Evolutionary conservation across 306 rosid genomes (phyloP).

Genomic region (Lathyrus tuberosus): DNA sequence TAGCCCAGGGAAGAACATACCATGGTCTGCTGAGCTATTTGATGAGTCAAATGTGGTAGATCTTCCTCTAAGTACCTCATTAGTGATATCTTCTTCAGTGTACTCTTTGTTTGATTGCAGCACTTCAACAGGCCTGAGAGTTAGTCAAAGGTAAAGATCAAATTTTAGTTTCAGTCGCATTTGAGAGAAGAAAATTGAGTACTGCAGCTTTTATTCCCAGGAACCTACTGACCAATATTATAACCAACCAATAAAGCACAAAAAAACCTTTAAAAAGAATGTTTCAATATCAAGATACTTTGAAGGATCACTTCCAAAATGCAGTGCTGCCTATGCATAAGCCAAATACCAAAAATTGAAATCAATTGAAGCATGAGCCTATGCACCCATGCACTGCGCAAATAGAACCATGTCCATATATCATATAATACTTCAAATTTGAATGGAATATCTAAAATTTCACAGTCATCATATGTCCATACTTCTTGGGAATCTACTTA

Average conservation of each 20-base stretch:
- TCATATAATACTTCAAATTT: neutral
- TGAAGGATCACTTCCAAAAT: constrained; percentile 6
- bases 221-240: neutral
- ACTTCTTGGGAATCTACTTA: neutral
- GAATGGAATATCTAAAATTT: neutral
- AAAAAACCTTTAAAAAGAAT: neutral
- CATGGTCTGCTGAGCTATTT: constrained; percentile 52
- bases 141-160: constrained; percentile 4
- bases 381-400: neutral
- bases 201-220: neutral
- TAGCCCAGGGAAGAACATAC: constrained; percentile 73
- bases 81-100: constrained; percentile 81
- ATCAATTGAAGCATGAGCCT: neutral
- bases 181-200: constrained; percentile 12
- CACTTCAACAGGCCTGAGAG: constrained; percentile 76
- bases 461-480: neutral
- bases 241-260: constrained; percentile 21
- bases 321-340: neutral
- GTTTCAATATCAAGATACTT: constrained; percentile 7
- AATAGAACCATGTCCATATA: neutral
- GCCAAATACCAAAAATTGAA: neutral
- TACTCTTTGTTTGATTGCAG: constrained; percentile 76
- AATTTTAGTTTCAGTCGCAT: neutral
- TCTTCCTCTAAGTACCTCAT: constrained; percentile 64
- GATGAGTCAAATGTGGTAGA: constrained; percentile 55